These are phyloP conservation scores for Rhodofomes roseus DNA, from an alignment of 1,284 basidiomycete genomes.

Conservation along the genomic window DNA sequence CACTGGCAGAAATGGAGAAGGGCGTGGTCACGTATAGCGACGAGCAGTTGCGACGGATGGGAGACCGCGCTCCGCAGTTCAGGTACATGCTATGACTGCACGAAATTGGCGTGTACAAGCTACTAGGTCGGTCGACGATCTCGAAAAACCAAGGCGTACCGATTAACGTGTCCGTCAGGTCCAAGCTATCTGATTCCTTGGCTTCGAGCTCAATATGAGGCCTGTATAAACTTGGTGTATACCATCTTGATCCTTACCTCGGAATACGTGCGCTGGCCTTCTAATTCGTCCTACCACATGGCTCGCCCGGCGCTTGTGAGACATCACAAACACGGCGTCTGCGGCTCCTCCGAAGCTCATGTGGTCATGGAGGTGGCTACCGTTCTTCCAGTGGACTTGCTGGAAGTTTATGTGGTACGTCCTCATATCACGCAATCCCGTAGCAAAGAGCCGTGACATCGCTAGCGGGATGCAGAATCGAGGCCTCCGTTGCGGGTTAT, in stretches of 20 bases:
- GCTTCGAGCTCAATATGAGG: too few relatives aligned
- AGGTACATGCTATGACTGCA: slow-evolving; percentile 46
- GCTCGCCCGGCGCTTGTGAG: background rate
- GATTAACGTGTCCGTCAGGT: too few relatives aligned
- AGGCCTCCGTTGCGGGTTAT: background rate
- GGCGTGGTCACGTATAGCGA: slow-evolving; percentile 8
- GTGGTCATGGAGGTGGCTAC: background rate
- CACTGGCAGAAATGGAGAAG: slow-evolving; percentile 12
- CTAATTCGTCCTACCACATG: background rate
- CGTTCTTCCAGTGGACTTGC: background rate
- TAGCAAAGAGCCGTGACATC: background rate
- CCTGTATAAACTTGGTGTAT: too few relatives aligned
- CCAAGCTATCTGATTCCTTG: too few relatives aligned
- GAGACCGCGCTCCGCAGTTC: slow-evolving; percentile 63
- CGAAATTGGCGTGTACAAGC: too few relatives aligned
- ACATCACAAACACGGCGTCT: background rate
- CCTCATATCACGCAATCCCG: background rate
- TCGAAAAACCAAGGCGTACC: too few relatives aligned
- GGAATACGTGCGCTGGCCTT: background rate
- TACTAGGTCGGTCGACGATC: too few relatives aligned
- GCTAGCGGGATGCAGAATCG: background rate
- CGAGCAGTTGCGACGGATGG: slow-evolving; percentile 46
- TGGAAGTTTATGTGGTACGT: background rate
- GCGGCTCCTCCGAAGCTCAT: background rate
- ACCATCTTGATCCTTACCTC: too few relatives aligned